Percentiles rank a stretch among this genome's conserved stretches.
phyloP scores from a whole-genome alignment of 805 yeast species.

The Saccharomycopsis fibuligera region DNA sequence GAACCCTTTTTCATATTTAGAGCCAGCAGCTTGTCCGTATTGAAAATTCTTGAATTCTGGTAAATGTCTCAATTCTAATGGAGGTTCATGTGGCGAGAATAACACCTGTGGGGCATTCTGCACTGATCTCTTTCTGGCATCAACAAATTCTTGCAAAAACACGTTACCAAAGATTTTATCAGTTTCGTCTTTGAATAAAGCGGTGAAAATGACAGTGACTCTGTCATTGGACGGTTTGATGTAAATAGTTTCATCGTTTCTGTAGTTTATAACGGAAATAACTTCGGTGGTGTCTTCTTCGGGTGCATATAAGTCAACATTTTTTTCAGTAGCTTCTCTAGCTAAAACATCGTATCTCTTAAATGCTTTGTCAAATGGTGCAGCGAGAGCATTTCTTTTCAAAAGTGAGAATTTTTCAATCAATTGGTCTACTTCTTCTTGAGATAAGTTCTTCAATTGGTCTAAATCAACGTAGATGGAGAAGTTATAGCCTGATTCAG shows the following conservation, averaged over 20 bases:
- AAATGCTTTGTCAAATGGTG: conserved; percentile 88
- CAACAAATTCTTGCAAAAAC: conserved; percentile 88
- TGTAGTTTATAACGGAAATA: conserved; percentile 61
- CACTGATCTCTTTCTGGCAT: conserved; percentile 90
- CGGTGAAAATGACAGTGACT: conserved; percentile 92
- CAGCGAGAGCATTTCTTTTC: conserved; percentile 84
- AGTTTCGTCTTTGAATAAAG: conserved; percentile 92
- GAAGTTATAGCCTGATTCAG: conserved; percentile 79
- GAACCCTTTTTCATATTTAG: conserved; percentile 38
- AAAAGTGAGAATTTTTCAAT: conserved; percentile 64
- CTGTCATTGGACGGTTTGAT: conserved; percentile 91
- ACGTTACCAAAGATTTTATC: conserved; percentile 89
- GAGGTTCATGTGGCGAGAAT: conserved; percentile 86
- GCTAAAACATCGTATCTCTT: conserved; percentile 67
- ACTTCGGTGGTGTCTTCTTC: conserved; percentile 46
- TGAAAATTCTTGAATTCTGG: conserved; percentile 26
- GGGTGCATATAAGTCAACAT: conserved; percentile 34
- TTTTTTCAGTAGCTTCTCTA: conserved; percentile 30
- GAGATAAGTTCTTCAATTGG: conserved; percentile 29
- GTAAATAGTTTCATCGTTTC: conserved; percentile 89
- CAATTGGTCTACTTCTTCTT: conserved; percentile 43
- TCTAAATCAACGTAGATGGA: conserved; percentile 63
- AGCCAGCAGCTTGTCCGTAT: conserved; percentile 33
- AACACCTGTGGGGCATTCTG: conserved; percentile 98
- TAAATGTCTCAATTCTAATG: conserved; percentile 65